Evolutionary conservation across 2,329 filamentous ascomycete genomes (phyloP), one percentile per base, ranked within the genome.

Genomic region (Dactylonectria macrodidyma): DNA sequence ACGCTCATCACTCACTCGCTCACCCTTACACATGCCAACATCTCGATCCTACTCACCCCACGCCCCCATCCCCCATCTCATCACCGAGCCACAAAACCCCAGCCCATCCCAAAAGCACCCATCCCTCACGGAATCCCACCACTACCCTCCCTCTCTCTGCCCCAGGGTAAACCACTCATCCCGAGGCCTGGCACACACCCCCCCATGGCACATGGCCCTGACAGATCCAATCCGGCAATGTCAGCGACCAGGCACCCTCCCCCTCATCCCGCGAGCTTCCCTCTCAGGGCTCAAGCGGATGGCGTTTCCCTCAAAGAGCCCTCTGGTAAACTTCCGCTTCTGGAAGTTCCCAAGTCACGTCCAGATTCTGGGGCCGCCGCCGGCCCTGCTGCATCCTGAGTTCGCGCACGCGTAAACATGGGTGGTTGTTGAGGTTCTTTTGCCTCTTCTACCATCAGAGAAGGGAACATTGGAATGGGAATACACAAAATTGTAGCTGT

Each of bases 31-130:
- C 58, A 72, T 66, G 58, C 54, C 34, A 48, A 52, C 60, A 22
- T 68, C 59, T 59, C 34, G 59, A 62, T 58, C 61, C 57, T 67
- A 66, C 66, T 63, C 73, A 70, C 68, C 64, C 56, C 59, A 64
- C 62, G 59, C 55, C 54, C 55, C 55, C 59, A 63, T 52, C 33
- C 59, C 38, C 22, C 34, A 66, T 63, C 65, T 50, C 65, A 34
- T 67, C 59, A 67, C 59, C 65, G 65, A 62, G 65, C 60, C 59
- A 59, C 55, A 48, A 59, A 22, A 26, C 51, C 48, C n/a, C 26
- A 30, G 26, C 26, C 26, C 26, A 30, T 4, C 26, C 7, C 26
- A 7, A 41, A 60, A 51, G 7, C 59, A 52, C 60, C 30, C 55
- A 60, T 65, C 62, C 62, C 58, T 50, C 63, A 50, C 50, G 58